Evolutionary conservation across 2,329 filamentous ascomycete species (phyloP).

Genomic region (Pseudogymnoascus sp.): DNA sequence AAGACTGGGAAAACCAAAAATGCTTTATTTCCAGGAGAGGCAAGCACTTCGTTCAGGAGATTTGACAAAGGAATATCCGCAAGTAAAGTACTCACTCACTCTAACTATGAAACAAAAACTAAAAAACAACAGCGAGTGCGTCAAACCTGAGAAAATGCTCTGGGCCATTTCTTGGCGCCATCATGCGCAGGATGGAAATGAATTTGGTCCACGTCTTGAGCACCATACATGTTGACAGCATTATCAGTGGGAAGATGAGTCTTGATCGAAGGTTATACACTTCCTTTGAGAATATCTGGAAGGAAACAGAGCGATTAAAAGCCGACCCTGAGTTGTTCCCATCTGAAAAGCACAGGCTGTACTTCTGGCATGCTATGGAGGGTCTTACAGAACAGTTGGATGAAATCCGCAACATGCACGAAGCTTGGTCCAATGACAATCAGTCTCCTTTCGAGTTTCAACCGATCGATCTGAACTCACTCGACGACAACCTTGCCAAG

Average conservation of each 20-base stretch:
- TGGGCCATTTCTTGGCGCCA: neutral
- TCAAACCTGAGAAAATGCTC: neutral
- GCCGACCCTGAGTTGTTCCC: neutral
- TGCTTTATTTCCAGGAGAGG: neutral
- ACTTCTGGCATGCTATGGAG: neutral
- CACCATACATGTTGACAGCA: neutral
- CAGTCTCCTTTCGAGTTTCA: neutral
- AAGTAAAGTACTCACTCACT: neutral
- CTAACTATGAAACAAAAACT: neutral
- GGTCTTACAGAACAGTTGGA: neutral
- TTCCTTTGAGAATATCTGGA: neutral
- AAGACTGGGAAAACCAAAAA: neutral
- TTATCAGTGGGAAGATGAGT: neutral
- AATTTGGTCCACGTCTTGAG: neutral
- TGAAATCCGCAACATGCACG: neutral
- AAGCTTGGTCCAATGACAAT: neutral
- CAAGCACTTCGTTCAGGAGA: neutral
- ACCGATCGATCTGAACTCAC: neutral
- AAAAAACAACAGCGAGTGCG: neutral
- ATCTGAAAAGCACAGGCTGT: neutral
- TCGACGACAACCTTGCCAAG: neutral
- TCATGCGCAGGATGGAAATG: neutral
- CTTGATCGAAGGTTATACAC: neutral
- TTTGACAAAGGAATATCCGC: neutral
- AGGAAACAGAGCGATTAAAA: neutral